phyloP scores from a whole-genome alignment of 2,329 filamentous ascomycete species.

The Fusarium sp. region DNA sequence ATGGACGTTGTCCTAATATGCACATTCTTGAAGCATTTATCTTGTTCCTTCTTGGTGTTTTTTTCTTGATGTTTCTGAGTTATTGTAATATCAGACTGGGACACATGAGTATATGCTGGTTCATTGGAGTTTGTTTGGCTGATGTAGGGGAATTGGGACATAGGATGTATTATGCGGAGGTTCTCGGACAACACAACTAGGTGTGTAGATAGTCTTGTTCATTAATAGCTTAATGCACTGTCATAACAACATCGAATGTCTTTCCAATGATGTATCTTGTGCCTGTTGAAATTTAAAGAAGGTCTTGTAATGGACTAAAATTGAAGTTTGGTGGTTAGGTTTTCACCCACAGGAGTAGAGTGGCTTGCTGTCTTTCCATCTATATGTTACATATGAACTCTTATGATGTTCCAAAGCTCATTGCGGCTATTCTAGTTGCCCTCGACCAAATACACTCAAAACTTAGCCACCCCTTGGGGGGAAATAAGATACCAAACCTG shows the following conservation, averaged over 20 bases:
- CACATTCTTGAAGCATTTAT: slow-evolving; percentile 16
- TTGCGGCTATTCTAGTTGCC: too few relatives aligned
- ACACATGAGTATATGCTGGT: not conserved
- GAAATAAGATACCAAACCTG: too few relatives aligned
- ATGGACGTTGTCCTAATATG: slow-evolving; percentile 24
- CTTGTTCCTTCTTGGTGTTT: slow-evolving; percentile 5
- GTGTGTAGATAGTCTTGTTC: not conserved
- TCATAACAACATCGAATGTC: not conserved
- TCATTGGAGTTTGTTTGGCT: not conserved
- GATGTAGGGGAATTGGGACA: not conserved
- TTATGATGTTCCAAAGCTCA: too few relatives aligned
- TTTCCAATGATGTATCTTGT: too few relatives aligned
- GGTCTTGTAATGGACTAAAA: too few relatives aligned
- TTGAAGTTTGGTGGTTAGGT: too few relatives aligned
- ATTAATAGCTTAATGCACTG: not conserved
- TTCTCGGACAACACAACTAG: not conserved
- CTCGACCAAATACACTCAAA: too few relatives aligned
- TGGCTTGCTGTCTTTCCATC: too few relatives aligned
- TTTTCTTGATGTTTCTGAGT: not conserved
- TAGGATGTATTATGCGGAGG: slow-evolving; percentile 5
- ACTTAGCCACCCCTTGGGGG: too few relatives aligned
- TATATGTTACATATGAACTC: too few relatives aligned
- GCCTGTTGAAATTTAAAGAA: too few relatives aligned
- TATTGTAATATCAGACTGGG: not conserved
- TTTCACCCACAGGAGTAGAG: too few relatives aligned